phyloP scores from a whole-genome alignment of 148 eudicot genomes.

The Agrostemma githago region DNA sequence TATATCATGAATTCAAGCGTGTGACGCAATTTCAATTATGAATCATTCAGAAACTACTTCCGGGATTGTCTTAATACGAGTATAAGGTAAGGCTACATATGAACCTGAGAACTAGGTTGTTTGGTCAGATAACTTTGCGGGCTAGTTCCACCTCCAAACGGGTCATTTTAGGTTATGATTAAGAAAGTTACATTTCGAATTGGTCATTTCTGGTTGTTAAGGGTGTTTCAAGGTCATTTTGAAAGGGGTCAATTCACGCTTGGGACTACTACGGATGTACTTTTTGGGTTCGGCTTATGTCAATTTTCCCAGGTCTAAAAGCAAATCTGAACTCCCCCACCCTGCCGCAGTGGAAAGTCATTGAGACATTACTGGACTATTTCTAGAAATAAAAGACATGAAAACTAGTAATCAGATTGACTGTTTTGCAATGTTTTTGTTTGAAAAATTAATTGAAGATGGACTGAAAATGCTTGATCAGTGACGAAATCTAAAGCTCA shows the following conservation, averaged over 20 bases:
- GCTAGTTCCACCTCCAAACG: background rate
- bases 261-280: background rate
- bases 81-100: background rate
- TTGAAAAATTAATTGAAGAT: too few species aligned
- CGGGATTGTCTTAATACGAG: background rate
- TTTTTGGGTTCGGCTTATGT: too few species aligned
- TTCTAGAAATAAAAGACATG: too few species aligned
- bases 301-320: background rate
- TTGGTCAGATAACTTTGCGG: background rate
- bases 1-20: background rate
- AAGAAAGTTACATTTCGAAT: too few species aligned
- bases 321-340: too few species aligned
- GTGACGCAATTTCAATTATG: background rate
- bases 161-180: background rate
- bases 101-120: background rate
- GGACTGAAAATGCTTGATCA: background rate
- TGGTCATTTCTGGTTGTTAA: too few species aligned
- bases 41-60: background rate
- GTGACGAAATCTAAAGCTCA: constrained; percentile 16
- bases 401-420: too few species aligned
- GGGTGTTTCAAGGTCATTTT: too few species aligned
- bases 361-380: too few species aligned
- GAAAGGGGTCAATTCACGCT: background rate
- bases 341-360: too few species aligned
- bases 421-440: too few species aligned